These are phyloP conservation scores for Flaveria linearis DNA, from an alignment of 129 eudicot species.

Conservation along the genomic window DNA sequence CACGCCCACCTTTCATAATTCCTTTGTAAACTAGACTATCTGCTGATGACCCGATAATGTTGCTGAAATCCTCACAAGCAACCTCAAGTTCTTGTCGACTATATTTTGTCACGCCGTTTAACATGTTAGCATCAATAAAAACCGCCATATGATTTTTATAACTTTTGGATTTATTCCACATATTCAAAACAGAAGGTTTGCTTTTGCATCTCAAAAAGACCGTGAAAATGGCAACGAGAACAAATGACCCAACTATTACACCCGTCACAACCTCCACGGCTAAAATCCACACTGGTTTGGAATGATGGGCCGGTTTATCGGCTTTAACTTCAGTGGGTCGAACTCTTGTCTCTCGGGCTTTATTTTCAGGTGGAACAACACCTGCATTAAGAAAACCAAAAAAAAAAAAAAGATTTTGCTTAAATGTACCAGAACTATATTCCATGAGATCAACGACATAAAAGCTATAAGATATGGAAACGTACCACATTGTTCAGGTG, in stretches of 20 bases:
- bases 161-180: conserved; percentile 69
- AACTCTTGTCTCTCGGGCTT: conserved; percentile 38
- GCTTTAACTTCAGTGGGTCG: conserved; percentile 39
- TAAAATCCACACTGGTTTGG: conserved; percentile 75
- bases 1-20: conserved; percentile 80
- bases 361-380: conserved; percentile 40
- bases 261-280: conserved; percentile 69
- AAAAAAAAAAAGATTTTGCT: neutral
- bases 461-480: neutral
- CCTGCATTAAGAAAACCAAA: conserved; percentile 38
- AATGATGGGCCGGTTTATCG: conserved; percentile 32
- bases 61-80: conserved; percentile 99
- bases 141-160: conserved; percentile 53
- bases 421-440: neutral
- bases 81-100: conserved; percentile 89
- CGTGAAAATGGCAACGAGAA: conserved; percentile 45
- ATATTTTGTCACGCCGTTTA: conserved; percentile 63
- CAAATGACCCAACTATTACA: conserved; percentile 54
- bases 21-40: conserved; percentile 95
- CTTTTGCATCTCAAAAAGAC: conserved; percentile 57
- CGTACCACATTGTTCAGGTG: conserved; percentile 72
- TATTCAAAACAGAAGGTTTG: conserved; percentile 57
- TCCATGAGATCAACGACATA: neutral
- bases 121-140: conserved; percentile 62
- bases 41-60: conserved; percentile 86